phyloP scores from a whole-genome alignment of 2,329 filamentous ascomycete genomes.

The Aspergillus sp. region DNA sequence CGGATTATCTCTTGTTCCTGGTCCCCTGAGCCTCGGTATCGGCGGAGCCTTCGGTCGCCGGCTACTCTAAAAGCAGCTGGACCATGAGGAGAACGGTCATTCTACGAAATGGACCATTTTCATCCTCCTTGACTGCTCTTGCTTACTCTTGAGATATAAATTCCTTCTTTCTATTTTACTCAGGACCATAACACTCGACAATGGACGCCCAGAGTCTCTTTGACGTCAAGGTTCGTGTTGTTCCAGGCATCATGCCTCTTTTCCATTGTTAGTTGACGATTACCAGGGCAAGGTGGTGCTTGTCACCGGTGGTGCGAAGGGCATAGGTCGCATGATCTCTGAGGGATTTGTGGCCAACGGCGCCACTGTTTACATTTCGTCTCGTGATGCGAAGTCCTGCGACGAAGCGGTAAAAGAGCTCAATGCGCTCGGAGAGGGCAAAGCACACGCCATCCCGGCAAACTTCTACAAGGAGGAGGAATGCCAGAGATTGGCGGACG shows the following conservation, averaged over 20 bases:
- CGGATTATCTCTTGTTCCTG: conserved; percentile 10
- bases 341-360: conserved; percentile 49
- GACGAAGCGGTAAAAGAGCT: conserved; percentile 42
- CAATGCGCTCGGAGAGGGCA: conserved; percentile 47
- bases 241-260: not conserved
- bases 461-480: conserved; percentile 49
- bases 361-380: conserved; percentile 49
- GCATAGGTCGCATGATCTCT: conserved; percentile 50
- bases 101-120: not conserved
- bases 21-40: conserved; percentile 21
- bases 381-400: conserved; percentile 46
- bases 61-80: conserved; percentile 8
- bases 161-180: not conserved
- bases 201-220: conserved; percentile 55
- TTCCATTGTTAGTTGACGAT: not conserved
- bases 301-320: conserved; percentile 47
- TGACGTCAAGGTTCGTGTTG: conserved; percentile 49
- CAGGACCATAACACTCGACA: conserved; percentile 1
- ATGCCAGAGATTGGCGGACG: conserved; percentile 42
- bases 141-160: not conserved
- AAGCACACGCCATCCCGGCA: conserved; percentile 45
- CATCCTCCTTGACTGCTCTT: not conserved
- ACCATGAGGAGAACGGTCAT: not conserved
- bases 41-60: conserved; percentile 16
- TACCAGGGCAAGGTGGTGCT: conserved; percentile 41